Evolutionary conservation across 257 asterid species (phyloP).

Genomic region (Salvia miltiorrhiza): DNA sequence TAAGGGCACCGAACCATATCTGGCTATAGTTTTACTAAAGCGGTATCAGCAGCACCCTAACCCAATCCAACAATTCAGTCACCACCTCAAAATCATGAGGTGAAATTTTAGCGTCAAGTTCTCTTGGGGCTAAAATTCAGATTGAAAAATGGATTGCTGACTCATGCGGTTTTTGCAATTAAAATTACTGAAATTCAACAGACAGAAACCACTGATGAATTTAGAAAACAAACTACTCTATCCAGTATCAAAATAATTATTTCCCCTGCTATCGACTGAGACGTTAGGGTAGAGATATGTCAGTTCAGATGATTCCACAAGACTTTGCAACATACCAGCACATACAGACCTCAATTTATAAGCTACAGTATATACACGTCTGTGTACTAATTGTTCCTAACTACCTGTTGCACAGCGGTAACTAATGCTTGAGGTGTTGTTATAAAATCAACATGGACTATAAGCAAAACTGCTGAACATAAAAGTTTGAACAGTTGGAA

Average conservation of each 20-base stretch:
- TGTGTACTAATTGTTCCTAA: constrained; percentile 1
- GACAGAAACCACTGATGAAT: background rate
- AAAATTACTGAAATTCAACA: background rate
- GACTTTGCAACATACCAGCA: constrained; percentile 8
- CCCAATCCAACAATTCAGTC: constrained; percentile 11
- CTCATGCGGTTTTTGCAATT: background rate
- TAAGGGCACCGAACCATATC: background rate
- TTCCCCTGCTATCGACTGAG: background rate
- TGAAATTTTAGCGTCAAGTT: background rate
- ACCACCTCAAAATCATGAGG: constrained; percentile 8
- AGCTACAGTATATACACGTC: background rate
- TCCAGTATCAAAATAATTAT: background rate
- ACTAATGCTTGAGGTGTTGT: constrained; percentile 5
- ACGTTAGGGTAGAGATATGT: background rate
- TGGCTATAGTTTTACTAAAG: constrained; percentile 8
- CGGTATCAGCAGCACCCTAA: background rate
- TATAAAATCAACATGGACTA: background rate
- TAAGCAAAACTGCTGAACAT: constrained; percentile 2
- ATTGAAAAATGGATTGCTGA: background rate
- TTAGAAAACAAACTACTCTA: background rate
- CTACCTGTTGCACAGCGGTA: constrained; percentile 14
- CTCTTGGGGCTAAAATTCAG: background rate
- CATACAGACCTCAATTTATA: constrained; percentile 7
- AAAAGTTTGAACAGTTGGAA: background rate
- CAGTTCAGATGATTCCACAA: background rate